These are phyloP conservation scores for Coemansia sp. DNA, from an alignment of 192 early-diverging fungal species.

Conservation along the genomic window DNA sequence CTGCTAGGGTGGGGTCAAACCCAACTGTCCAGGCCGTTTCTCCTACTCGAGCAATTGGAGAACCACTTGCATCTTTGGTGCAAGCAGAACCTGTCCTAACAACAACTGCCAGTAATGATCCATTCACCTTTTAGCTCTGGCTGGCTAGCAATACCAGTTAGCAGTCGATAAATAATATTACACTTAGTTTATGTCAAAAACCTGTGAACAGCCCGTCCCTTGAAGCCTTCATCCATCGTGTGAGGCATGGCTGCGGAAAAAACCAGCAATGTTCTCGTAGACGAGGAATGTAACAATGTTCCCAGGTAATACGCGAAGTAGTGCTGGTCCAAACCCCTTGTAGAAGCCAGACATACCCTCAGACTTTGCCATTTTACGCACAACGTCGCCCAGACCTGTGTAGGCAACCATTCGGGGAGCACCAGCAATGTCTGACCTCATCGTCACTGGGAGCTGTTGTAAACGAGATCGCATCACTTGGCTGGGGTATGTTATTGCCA, in stretches of 20 bases:
- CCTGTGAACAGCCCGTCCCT: not conserved
- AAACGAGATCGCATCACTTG: slow-evolving; percentile 87
- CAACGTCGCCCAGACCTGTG: slow-evolving; percentile 68
- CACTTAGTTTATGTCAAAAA: not conserved
- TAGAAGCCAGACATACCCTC: slow-evolving; percentile 87
- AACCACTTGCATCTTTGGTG: not conserved
- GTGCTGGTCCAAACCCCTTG: slow-evolving; percentile 86
- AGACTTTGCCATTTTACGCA: slow-evolving; percentile 64
- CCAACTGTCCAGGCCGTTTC: not conserved
- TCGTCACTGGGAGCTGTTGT: slow-evolving; percentile 62
- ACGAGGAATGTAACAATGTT: slow-evolving; percentile 96
- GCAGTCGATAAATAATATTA: not conserved
- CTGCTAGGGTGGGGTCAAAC: not conserved
- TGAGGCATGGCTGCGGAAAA: slow-evolving; percentile 57
- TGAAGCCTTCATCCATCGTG: not conserved
- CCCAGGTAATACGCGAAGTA: slow-evolving; percentile 89
- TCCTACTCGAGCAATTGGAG: not conserved
- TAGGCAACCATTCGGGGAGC: slow-evolving; percentile 58
- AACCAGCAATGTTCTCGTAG: slow-evolving; percentile 76
- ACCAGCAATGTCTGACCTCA: slow-evolving; percentile 27
- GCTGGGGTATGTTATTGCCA: slow-evolving; percentile 89
- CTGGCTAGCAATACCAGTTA: not conserved
- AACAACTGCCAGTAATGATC: not conserved
- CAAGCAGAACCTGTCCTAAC: not conserved
- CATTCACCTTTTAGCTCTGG: not conserved